These are phyloP conservation scores for Fistulifera pelliculosa DNA, from an alignment of 108 stramenopile species.

Conservation along the genomic window DNA sequence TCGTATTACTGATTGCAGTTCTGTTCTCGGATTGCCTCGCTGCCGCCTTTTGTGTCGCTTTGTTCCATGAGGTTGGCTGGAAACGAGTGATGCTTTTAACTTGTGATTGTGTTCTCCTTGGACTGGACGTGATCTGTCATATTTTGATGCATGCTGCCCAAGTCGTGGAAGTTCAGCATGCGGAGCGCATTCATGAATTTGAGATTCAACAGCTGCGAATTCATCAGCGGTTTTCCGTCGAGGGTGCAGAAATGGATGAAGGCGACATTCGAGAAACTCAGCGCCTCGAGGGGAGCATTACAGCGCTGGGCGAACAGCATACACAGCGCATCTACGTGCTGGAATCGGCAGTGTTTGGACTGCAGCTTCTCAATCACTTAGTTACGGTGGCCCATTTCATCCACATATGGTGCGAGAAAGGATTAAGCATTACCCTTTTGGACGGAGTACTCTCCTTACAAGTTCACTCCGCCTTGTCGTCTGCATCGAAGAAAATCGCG, in stretches of 20 bases:
- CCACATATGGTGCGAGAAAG: slow-evolving; percentile 66
- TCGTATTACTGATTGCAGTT: slow-evolving; percentile 40
- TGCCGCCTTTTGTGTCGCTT: slow-evolving; percentile 39
- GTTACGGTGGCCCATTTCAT: slow-evolving; percentile 52
- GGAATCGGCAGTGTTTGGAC: slow-evolving; percentile 34
- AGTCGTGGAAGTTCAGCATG: slow-evolving; percentile 37
- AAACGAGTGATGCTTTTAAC: slow-evolving; percentile 51
- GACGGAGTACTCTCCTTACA: slow-evolving; percentile 67
- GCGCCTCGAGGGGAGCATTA: slow-evolving; percentile 39
- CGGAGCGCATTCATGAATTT: slow-evolving; percentile 8
- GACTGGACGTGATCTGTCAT: slow-evolving; percentile 34
- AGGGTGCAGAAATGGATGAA: slow-evolving; percentile 1
- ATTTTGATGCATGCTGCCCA: slow-evolving; percentile 27
- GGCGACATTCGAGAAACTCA: slow-evolving; percentile 16
- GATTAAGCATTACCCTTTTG: slow-evolving; percentile 54
- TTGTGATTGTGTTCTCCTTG: slow-evolving; percentile 59
- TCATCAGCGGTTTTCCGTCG: slow-evolving; percentile 11
- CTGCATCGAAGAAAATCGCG: slow-evolving; percentile 44
- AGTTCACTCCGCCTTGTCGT: slow-evolving; percentile 53
- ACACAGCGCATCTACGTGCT: slow-evolving; percentile 24
- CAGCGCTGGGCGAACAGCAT: slow-evolving; percentile 37
- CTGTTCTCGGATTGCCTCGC: slow-evolving; percentile 38
- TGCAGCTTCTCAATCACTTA: slow-evolving; percentile 36
- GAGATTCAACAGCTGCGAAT: slow-evolving; percentile 38
- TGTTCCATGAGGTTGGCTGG: slow-evolving; percentile 40